Base-by-base conservation (phyloP, 495 filamentous ascomycete genomes). In the Geoglossum glabrum region DNA sequence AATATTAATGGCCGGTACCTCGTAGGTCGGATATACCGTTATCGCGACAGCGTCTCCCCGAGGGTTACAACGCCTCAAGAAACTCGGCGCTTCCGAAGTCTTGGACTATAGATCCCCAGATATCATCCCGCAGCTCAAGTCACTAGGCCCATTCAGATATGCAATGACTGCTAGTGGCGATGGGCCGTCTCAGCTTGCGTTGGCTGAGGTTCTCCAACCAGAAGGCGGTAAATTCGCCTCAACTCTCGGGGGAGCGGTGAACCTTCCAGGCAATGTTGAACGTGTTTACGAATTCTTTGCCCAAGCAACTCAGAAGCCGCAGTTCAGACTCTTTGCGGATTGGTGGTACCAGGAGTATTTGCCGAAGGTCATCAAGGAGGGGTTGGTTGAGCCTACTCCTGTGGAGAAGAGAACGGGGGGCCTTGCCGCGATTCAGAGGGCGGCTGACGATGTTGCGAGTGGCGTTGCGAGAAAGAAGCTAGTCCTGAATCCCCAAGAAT, bases 311-410 rank as follows among this genome's bases (percentile, higher is more conserved):
- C 58, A 64, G 40, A 45, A 46, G 13, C 58, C 59, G 2, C 47
- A 64, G 26, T 19, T 62, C 31, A 31, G 21, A 21, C 59, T 38
- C 3, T 62, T 59, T 45, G 49, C 61, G 11, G 52, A 23, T 21
- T 64, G 61, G 63, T 64, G 63, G 63, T 62, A 61, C 38, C 19
- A 30, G 5, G 61, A 63, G 1, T 64, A 64, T 49, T 34, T 64
- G 30, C 63, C 61, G 3, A 59, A 60, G 34, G 63, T 62, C 7
- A 31, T 64, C n/a, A 51, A 55, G 25, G 54, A 61, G 46, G 25
- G 47, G 8, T 51, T 62, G n/a, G 56, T 64, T 13, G 58, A 63
- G 36, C 59, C 63, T 4, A 50, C 46, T 50, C 26, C 46, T 8
- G 21, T 50, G 4, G 46, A 50, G 26, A 50, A 23, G 26, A 50